Base-by-base conservation (phyloP, 2,329 filamentous ascomycete genomes). In the Dissoconium aciculare region DNA sequence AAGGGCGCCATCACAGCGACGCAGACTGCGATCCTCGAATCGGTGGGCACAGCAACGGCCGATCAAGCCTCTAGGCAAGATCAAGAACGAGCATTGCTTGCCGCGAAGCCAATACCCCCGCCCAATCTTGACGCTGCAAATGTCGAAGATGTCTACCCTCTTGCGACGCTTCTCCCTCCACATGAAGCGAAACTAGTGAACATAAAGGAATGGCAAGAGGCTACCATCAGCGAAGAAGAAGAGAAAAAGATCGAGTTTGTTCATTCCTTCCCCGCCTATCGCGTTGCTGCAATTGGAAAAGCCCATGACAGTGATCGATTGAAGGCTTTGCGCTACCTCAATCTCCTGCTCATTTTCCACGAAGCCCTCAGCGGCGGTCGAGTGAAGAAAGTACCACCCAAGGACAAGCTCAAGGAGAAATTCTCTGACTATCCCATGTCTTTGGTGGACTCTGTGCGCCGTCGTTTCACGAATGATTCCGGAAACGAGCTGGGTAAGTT, bases 161-260 rank as follows among this genome's bases (percentile, higher is more conserved):
- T 73, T 11, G 64, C 72, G 16, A 61, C 61, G 5, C 61, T 89
- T 21, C 72, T 89, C 31, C 77, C 78, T 2, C 55, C 59, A 13
- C 74, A 79, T 21, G 68, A 78, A 14, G 66, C 84, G 52, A 69
- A 71, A 30, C 58, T 71, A 9, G 63, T 89, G 5, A 70, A 74
- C 8, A 67, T 85, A 35, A 71, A 71, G 47, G 74, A 82, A 42
- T 89, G 81, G 81, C 66, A 78, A 40, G 71, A 82, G 35, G 66
- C 68, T 28, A 63, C 67, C n/a, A 66, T 67, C 43, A 64, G 66
- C 14, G 64, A 66, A 17, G 62, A 74, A 42, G 61, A 64, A 31
- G 33, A 36, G 25, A 30, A 17, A 12, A 33, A 36, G 11, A 62
- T 80, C 21, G 51, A 65, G 27, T 58, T 74, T 17, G 58, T 54